Percentiles rank a stretch among this genome's conserved stretches.
Evolutionary conservation across 2,329 filamentous ascomycete species (phyloP).

Genomic region (Grosmannia clavigera): DNA sequence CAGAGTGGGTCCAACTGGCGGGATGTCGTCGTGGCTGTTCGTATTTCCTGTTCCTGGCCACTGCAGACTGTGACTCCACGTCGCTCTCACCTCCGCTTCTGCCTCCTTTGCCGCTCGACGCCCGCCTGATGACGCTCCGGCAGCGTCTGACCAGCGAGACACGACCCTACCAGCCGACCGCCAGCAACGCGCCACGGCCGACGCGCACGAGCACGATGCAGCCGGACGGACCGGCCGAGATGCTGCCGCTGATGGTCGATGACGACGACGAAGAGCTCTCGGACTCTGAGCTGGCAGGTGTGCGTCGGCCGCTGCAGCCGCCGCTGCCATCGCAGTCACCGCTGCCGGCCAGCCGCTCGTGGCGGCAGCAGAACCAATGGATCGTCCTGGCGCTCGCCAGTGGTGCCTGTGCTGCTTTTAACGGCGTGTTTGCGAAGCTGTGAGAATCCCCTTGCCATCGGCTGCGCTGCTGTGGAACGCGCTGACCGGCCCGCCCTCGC

Average conservation of each 20-base stretch:
- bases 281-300: neutral
- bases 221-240: neutral
- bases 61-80: too few species aligned
- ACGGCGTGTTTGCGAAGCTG: slow-evolving; percentile 77
- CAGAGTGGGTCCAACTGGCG: too few species aligned
- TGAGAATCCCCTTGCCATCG: slow-evolving; percentile 26
- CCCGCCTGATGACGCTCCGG: neutral
- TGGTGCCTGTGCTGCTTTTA: slow-evolving; percentile 67
- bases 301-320: too few species aligned
- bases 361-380: slow-evolving; percentile 35
- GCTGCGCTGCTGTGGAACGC: neutral
- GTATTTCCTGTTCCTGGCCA: too few species aligned
- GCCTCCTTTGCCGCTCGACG: neutral
- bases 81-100: neutral
- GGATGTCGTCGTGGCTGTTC: too few species aligned
- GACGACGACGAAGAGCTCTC: neutral
- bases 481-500: slow-evolving; percentile 19
- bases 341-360: slow-evolving; percentile 2
- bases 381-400: slow-evolving; percentile 60
- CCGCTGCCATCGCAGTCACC: neutral
- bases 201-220: neutral
- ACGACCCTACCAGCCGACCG: neutral
- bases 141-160: neutral
- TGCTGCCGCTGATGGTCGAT: neutral
- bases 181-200: neutral